Evolutionary conservation across 257 asterid species (phyloP).

Genomic region (Gentiana straminea): DNA sequence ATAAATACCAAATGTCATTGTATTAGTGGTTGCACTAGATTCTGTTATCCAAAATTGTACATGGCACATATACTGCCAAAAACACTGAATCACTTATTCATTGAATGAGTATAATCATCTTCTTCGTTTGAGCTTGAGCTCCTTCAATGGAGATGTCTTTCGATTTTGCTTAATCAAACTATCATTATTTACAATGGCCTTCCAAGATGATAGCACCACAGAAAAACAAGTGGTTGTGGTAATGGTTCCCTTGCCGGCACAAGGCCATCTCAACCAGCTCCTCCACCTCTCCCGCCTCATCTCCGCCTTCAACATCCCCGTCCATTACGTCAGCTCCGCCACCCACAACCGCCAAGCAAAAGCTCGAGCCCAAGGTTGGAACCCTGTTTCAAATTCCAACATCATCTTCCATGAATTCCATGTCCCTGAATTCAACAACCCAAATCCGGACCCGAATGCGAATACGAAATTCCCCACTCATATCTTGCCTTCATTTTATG

Average conservation of each 20-base stretch:
- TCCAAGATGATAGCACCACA: too few relatives aligned
- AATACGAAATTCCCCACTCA: constrained; percentile 36
- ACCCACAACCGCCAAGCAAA: constrained; percentile 39
- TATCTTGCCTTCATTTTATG: constrained; percentile 20
- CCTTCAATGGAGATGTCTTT: too few relatives aligned
- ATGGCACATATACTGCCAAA: too few relatives aligned
- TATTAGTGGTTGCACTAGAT: too few relatives aligned
- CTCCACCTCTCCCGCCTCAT: too few relatives aligned
- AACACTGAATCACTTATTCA: too few relatives aligned
- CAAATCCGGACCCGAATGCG: constrained; percentile 37
- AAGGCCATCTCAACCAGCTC: constrained; percentile 80
- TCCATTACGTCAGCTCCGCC: constrained; percentile 28
- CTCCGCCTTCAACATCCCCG: constrained; percentile 23
- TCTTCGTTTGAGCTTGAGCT: too few relatives aligned
- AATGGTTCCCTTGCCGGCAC: constrained; percentile 63
- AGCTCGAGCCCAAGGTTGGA: constrained; percentile 17
- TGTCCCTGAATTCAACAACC: constrained; percentile 26
- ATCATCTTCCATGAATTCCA: constrained; percentile 36
- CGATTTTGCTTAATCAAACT: too few relatives aligned
- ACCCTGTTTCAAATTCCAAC: constrained; percentile 16
- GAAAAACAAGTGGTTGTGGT: constrained; percentile 27
- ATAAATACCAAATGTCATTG: too few relatives aligned
- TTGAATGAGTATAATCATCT: too few relatives aligned
- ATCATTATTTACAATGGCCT: too few relatives aligned
- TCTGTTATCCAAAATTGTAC: too few relatives aligned